A percentile compares a stretch with the other conserved stretches of the same genome.
These are phyloP conservation scores for Pluteus cervinus DNA, from an alignment of 768 basidiomycete genomes.

Conservation along the genomic window DNA sequence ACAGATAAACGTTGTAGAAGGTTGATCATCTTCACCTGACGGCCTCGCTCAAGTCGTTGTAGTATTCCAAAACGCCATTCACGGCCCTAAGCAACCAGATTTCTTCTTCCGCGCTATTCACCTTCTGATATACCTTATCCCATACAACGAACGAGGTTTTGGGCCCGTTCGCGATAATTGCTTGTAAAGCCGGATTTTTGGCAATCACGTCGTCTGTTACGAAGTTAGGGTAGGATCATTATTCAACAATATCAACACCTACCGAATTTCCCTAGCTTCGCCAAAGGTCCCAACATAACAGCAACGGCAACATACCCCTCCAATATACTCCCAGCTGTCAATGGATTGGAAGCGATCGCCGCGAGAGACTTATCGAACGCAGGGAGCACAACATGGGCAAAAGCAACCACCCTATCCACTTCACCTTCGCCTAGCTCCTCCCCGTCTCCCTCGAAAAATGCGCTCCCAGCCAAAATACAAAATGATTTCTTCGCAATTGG, in stretches of 20 bases:
- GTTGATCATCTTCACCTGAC: too few species aligned
- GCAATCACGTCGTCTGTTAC: slow-evolving; percentile 37
- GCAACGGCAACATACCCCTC: slow-evolving; percentile 82
- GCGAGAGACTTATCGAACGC: slow-evolving; percentile 71
- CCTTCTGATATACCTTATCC: slow-evolving; percentile 82
- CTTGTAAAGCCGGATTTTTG: slow-evolving; percentile 40
- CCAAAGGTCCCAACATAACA: slow-evolving; percentile 57
- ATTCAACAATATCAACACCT: slow-evolving; percentile 13
- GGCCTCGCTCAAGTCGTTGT: too few species aligned
- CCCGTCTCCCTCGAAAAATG: slow-evolving; percentile 44
- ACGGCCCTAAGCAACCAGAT: slow-evolving; percentile 70
- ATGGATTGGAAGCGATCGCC: slow-evolving; percentile 51
- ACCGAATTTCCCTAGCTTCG: slow-evolving; percentile 49
- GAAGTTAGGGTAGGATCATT: slow-evolving; percentile 6
- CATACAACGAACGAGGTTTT: slow-evolving; percentile 86
- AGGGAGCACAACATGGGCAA: slow-evolving; percentile 51
- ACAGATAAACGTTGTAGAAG: too few species aligned
- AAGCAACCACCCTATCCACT: slow-evolving; percentile 38
- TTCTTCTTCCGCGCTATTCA: slow-evolving; percentile 56
- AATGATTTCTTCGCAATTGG: slow-evolving; percentile 54
- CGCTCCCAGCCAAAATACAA: slow-evolving; percentile 51
- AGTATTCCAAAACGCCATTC: slow-evolving; percentile 41
- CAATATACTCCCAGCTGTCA: slow-evolving; percentile 61
- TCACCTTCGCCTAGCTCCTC: slow-evolving; percentile 30
- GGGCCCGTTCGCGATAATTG: slow-evolving; percentile 38